Evolutionary conservation across 495 filamentous ascomycete species (phyloP), one percentile per base, ranked within the genome.

Genomic region (Pseudotulostoma volvatum): DNA sequence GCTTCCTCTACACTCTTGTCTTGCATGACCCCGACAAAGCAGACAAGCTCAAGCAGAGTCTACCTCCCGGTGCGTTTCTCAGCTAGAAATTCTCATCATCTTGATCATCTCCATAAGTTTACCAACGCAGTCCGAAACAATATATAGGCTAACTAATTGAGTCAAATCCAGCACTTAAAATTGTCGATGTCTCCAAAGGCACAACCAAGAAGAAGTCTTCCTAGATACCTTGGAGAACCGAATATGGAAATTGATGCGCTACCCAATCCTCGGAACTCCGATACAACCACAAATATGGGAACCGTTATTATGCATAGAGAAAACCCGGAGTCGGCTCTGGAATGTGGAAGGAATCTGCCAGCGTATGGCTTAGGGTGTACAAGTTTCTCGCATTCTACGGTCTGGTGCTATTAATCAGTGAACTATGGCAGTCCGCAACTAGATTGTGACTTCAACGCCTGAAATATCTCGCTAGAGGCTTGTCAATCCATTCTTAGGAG

Each of bases 21-120:
- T 78, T 99, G 53, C 93, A 93, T 74, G 84, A 97, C 67, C 73
- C 77, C 54, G 90, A 95, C 52, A 96, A 95, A 82, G 90, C 88
- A 60, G 90, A 96, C 71, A 99, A 99, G 81, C 78, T 99, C 47
- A 96, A 95, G 83, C 88, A 96, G 77, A 84, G 76, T 65, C 71
- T 99, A 41, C 92, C 90, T 45, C 92, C 90, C 54, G 74, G 90
- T 96, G 80, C 54, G 81, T 68, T 51, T n/a, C n/a, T n/a, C n/a
- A n/a, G n/a, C n/a, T n/a, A n/a, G n/a, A n/a, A n/a, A n/a, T n/a
- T n/a, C n/a, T n/a, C n/a, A n/a, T n/a, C n/a, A n/a, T n/a, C n/a
- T n/a, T n/a, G n/a, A n/a, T n/a, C n/a, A n/a, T n/a, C n/a, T n/a
- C n/a, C n/a, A n/a, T n/a, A n/a, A n/a, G n/a, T n/a, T n/a, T n/a